A percentile compares a stretch with the other conserved stretches of the same genome.
phyloP scores from a whole-genome alignment of 306 rosid genomes.

The Acacia confusa region DNA sequence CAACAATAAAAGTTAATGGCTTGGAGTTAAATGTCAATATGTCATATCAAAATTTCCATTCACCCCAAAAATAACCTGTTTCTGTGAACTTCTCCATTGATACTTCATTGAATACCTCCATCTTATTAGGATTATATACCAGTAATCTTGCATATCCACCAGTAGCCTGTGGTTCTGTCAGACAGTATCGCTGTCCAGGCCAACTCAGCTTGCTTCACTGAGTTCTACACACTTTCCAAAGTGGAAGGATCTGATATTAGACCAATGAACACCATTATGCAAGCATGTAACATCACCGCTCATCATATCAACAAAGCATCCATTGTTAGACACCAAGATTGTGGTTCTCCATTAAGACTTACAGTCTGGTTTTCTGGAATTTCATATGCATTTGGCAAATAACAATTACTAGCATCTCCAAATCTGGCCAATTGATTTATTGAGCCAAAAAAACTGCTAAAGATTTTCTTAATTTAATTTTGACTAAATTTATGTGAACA shows the following conservation, averaged over 20 bases:
- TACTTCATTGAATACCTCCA: conserved; percentile 83
- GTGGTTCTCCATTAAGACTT: conserved; percentile 19
- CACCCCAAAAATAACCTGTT: conserved; percentile 61
- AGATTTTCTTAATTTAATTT: neutral
- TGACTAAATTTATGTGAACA: neutral
- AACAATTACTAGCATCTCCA: conserved; percentile 36
- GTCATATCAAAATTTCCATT: conserved; percentile 87
- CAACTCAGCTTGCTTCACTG: conserved; percentile 62
- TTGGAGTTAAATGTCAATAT: conserved; percentile 52
- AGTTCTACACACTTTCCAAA: conserved; percentile 47
- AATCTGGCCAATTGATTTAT: neutral
- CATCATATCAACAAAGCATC: neutral
- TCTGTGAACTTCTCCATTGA: conserved; percentile 62
- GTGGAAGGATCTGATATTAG: conserved; percentile 61
- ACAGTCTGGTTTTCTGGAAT: conserved; percentile 18
- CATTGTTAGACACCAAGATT: neutral
- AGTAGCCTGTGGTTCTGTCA: conserved; percentile 70
- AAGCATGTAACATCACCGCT: conserved; percentile 23
- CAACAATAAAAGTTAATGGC: neutral
- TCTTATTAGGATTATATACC: conserved; percentile 80
- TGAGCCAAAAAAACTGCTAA: neutral
- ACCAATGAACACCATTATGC: conserved; percentile 82
- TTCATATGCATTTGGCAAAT: conserved; percentile 28
- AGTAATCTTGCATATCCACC: conserved; percentile 81
- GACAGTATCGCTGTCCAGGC: conserved; percentile 55